Percentiles rank a stretch among this genome's conserved stretches.
phyloP scores from a whole-genome alignment of 192 early-diverging fungal genomes.

The Umbelopsis vinacea region DNA sequence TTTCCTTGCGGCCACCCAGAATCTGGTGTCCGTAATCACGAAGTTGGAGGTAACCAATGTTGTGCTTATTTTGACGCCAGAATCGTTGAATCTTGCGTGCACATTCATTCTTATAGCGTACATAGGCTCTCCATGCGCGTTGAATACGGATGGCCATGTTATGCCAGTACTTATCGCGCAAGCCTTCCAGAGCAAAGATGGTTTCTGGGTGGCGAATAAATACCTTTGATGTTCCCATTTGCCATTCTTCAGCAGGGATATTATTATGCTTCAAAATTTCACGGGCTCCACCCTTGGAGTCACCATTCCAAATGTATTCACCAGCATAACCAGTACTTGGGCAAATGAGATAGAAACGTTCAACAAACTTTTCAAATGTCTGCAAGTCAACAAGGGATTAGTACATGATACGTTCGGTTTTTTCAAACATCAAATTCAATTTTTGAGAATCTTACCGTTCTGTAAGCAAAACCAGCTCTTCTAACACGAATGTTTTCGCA shows the following conservation, averaged over 20 bases:
- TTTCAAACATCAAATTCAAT: too few species aligned
- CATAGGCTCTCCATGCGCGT: constrained; percentile 82
- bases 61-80: constrained; percentile 80
- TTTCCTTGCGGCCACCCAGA: constrained; percentile 88
- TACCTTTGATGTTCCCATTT: constrained; percentile 92
- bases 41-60: constrained; percentile 87
- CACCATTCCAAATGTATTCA: constrained; percentile 84
- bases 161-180: constrained; percentile 96
- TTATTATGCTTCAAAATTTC: constrained; percentile 87
- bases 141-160: constrained; percentile 94
- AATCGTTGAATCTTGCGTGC: constrained; percentile 77
- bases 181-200: constrained; percentile 87
- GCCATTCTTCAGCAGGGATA: constrained; percentile 89
- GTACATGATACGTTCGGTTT: too few species aligned
- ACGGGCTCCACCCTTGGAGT: constrained; percentile 68
- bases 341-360: constrained; percentile 79
- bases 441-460: constrained; percentile 26
- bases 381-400: constrained; percentile 4
- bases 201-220: constrained; percentile 97
- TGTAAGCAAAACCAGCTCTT: constrained; percentile 96
- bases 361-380: constrained; percentile 56
- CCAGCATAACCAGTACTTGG: constrained; percentile 81
- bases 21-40: constrained; percentile 94
- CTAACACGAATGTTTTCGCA: constrained; percentile 97
- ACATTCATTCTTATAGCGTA: constrained; percentile 64